phyloP scores from a whole-genome alignment of 1,284 basidiomycete genomes.

The Xerocomus nothofagi region DNA sequence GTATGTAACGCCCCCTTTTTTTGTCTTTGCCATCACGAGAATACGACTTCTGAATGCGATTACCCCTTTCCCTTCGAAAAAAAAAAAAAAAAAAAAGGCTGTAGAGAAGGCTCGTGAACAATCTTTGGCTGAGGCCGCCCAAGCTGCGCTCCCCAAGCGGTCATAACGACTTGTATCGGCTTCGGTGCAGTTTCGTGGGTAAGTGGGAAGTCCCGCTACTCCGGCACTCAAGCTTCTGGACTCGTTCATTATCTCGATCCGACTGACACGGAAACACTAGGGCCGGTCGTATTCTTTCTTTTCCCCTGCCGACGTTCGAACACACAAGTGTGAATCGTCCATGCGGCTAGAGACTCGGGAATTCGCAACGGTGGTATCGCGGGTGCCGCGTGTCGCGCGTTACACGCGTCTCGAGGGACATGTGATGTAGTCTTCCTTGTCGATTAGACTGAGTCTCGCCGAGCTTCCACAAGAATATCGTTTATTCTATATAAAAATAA shows the following conservation, averaged over 20 bases:
- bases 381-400: not conserved
- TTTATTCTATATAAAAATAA: not conserved
- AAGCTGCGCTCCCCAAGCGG: constrained; percentile 22
- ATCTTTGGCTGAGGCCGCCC: constrained; percentile 35
- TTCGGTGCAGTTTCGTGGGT: not conserved
- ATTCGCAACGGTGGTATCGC: not conserved
- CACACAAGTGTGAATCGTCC: not conserved
- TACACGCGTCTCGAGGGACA: not conserved
- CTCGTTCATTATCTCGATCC: not conserved
- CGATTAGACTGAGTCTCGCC: not conserved
- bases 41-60: not conserved
- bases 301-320: not conserved
- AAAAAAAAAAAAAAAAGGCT: constrained; percentile 23
- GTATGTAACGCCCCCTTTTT: constrained; percentile 8
- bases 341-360: not conserved
- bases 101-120: constrained; percentile 31
- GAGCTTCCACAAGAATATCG: not conserved
- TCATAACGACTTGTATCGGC: constrained; percentile 1
- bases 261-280: constrained; percentile 1
- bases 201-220: not conserved
- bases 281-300: no score
- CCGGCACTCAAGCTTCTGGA: not conserved
- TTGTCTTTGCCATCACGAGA: not conserved
- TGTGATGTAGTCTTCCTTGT: not conserved
- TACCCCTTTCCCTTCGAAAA: no score